Evolutionary conservation across 306 rosid genomes (phyloP), one percentile per base, ranked within the genome.

Genomic region (Citrullus amarus): DNA sequence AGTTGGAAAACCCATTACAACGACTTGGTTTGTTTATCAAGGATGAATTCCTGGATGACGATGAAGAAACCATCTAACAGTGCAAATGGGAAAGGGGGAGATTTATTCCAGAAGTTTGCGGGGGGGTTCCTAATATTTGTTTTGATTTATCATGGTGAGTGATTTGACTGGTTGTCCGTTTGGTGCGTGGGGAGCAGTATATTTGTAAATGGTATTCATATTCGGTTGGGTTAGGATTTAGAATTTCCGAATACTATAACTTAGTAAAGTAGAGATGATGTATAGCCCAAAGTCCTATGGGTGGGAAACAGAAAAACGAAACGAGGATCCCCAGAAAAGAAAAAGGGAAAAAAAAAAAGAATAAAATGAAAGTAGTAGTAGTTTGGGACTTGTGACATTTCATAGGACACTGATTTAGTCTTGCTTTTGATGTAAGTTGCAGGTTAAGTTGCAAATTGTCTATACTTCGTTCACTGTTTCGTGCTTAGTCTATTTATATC

Each of bases 11-110:
- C 48, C 94, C 92, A 4, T 80, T 95, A 84, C 92, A 91, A 91
- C 88, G 83, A 80, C 87, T 95, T 7, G 99, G 99, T 58, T 80
- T 95, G 73, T 92, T 88, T 63, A 81, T 91, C 36, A 95, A 92
- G 83, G 89, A 86, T n/a, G 98, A 91, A 18, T 83, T 70, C 50
- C 39, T 73, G 4, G 89, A 86, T 2, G 91, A 87, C 14, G 92
- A 86, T 25, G 97, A 92, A 53, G 93, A 84, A 81, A 41, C 77
- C 17, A 56, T 80, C 62, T 72, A 32, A 66, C 65, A 86, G 68
- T 39, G 83, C 22, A 30, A 84, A 57, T 57, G 82, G 87, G 96
- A 90, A 78, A 90, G 80, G 97, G 94, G 60, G 96, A 90, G 80
- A 87, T 90, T 76, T 79, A 80, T 75, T 71, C 79, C 46, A 81